Percentiles rank a stretch among this genome's conserved stretches.
These are phyloP conservation scores for Paulownia fortunei DNA, from an alignment of 257 asterid genomes.

Conservation along the genomic window DNA sequence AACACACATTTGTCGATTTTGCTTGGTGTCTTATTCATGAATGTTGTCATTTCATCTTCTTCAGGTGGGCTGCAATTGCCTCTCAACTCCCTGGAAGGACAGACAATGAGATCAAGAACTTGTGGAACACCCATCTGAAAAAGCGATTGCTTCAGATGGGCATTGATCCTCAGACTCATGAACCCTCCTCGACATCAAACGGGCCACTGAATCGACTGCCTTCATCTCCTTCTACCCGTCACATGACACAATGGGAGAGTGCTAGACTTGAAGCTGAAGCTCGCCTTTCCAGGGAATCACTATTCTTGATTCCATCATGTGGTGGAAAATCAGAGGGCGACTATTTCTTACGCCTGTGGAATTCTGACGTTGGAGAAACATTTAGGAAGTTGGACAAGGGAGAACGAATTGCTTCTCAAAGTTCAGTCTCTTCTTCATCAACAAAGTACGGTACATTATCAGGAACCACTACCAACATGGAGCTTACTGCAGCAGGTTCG, in stretches of 20 bases:
- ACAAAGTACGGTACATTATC: slow-evolving; percentile 43
- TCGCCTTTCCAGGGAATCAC: slow-evolving; percentile 69
- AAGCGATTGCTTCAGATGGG: slow-evolving; percentile 75
- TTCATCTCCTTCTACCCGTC: slow-evolving; percentile 61
- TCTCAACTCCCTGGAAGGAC: slow-evolving; percentile 85
- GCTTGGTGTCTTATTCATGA: neutral
- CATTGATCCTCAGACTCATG: slow-evolving; percentile 78
- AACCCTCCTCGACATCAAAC: slow-evolving; percentile 44
- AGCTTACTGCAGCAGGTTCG: neutral
- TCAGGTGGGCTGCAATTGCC: slow-evolving; percentile 95
- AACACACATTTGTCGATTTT: neutral
- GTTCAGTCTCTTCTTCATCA: slow-evolving; percentile 50
- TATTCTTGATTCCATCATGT: slow-evolving; percentile 33
- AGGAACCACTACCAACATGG: neutral
- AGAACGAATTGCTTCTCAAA: slow-evolving; percentile 31
- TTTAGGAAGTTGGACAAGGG: slow-evolving; percentile 48
- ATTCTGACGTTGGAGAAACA: slow-evolving; percentile 77
- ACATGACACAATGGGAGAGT: slow-evolving; percentile 93
- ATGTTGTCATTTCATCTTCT: neutral
- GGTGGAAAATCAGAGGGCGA: slow-evolving; percentile 47
- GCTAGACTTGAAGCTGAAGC: slow-evolving; percentile 89
- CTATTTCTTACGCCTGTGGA: slow-evolving; percentile 78
- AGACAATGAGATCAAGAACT: slow-evolving; percentile 88
- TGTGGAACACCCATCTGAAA: slow-evolving; percentile 93
- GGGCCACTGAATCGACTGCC: slow-evolving; percentile 32